These are phyloP conservation scores for Agarophyton chilense DNA, from an alignment of 23 red algal genomes.

Conservation along the genomic window DNA sequence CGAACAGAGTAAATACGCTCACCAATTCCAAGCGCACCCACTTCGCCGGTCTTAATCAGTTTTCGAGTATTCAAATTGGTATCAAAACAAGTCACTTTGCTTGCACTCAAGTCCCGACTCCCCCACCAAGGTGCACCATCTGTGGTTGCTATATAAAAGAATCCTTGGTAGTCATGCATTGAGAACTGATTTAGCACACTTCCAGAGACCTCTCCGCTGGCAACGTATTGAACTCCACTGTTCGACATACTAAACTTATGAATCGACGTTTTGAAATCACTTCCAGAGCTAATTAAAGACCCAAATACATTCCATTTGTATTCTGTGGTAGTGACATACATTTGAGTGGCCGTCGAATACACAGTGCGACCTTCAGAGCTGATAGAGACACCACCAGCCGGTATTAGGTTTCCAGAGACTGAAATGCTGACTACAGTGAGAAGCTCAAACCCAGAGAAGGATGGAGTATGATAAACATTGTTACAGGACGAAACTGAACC, in stretches of 20 bases:
- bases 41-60: slow-evolving; percentile 39
- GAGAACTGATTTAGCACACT: slow-evolving; percentile 72
- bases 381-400: slow-evolving; percentile 29
- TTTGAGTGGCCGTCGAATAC: slow-evolving; percentile 33
- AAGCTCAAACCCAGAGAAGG: slow-evolving; percentile 49
- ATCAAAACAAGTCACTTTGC: slow-evolving; percentile 17
- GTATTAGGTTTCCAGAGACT: slow-evolving; percentile 33
- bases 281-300: not conserved
- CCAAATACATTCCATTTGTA: slow-evolving; percentile 33
- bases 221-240: slow-evolving; percentile 40
- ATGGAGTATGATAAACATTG: not conserved
- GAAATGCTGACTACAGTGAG: slow-evolving; percentile 64
- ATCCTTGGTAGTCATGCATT: slow-evolving; percentile 54
- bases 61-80: not conserved
- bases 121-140: slow-evolving; percentile 69
- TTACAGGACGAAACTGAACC: not conserved
- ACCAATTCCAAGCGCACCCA: slow-evolving; percentile 58
- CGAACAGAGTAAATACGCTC: slow-evolving; percentile 67
- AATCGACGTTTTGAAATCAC: slow-evolving; percentile 39
- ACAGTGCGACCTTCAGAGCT: slow-evolving; percentile 36
- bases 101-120: slow-evolving; percentile 24
- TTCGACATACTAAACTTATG: slow-evolving; percentile 50
- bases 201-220: slow-evolving; percentile 51
- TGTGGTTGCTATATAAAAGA: slow-evolving; percentile 69
- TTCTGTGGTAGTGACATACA: slow-evolving; percentile 70